Evolutionary conservation across 352 stramenopile genomes (phyloP).

Genomic region (Globisporangium paddicum): DNA sequence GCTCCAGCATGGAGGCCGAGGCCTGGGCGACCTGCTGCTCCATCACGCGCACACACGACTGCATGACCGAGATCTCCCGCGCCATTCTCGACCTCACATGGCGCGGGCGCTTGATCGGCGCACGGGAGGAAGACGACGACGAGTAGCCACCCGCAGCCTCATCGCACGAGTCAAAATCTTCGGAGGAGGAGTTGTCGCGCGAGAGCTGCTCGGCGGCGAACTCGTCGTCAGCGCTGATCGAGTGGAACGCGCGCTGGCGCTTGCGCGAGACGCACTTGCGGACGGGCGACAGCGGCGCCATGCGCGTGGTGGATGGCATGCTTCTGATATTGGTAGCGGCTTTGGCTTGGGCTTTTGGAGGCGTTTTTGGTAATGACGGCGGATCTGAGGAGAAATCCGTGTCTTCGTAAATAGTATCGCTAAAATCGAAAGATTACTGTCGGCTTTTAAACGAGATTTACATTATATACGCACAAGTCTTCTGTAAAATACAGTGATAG

Average conservation of each 20-base stretch:
- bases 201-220: not conserved
- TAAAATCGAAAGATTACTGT: no score
- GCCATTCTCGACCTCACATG: not conserved
- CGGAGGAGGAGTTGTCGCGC: not conserved
- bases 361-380: not conserved
- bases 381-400: no score
- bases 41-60: conserved; percentile 20
- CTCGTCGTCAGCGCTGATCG: not conserved
- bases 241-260: conserved; percentile 6
- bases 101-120: not conserved
- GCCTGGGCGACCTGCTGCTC: conserved; percentile 35
- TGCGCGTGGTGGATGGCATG: not conserved
- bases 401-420: no score
- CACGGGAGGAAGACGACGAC: not conserved
- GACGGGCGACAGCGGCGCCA: conserved; percentile 10
- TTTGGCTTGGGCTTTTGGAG: no score
- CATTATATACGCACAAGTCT: no score
- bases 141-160: not conserved
- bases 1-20: conserved; percentile 35
- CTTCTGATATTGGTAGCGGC: no score
- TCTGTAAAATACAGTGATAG: no score
- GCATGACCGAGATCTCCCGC: conserved; percentile 29
- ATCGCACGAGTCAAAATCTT: not conserved
- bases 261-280: conserved; percentile 19
- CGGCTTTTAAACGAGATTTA: no score